A percentile compares a stretch with the other conserved stretches of the same genome.
Evolutionary conservation across 2,329 filamentous ascomycete genomes (phyloP).

Genomic region (Xylaria arbuscula): DNA sequence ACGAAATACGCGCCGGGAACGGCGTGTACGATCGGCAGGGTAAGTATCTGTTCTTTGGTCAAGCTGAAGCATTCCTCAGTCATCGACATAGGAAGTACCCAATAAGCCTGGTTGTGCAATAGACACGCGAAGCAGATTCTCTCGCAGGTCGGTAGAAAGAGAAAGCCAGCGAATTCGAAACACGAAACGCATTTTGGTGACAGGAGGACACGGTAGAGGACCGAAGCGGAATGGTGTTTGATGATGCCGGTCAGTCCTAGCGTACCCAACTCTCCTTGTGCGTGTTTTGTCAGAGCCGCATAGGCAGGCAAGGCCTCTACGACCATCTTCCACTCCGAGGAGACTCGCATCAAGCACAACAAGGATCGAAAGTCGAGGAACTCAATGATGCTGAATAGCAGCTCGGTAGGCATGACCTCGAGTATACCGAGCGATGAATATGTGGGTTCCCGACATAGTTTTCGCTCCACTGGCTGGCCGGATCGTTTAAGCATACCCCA

Average conservation of each 20-base stretch:
- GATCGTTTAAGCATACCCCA: slow-evolving; percentile 15
- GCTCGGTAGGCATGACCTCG: slow-evolving; percentile 45
- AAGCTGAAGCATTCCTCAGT: slow-evolving; percentile 34
- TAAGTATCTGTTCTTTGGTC: not conserved
- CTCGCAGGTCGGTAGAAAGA: slow-evolving; percentile 51
- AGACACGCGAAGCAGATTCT: slow-evolving; percentile 50
- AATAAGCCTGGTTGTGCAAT: slow-evolving; percentile 41
- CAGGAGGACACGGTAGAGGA: slow-evolving; percentile 42
- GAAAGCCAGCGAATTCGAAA: slow-evolving; percentile 46
- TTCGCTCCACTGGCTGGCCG: not conserved
- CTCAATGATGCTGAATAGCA: slow-evolving; percentile 43
- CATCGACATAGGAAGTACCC: slow-evolving; percentile 41
- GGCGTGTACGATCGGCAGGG: slow-evolving; percentile 21
- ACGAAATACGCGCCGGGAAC: slow-evolving; percentile 45
- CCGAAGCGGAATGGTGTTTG: slow-evolving; percentile 19
- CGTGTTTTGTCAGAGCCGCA: slow-evolving; percentile 57
- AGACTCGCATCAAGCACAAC: slow-evolving; percentile 46
- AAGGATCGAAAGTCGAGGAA: slow-evolving; percentile 39
- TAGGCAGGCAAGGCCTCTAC: slow-evolving; percentile 51
- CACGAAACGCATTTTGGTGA: slow-evolving; percentile 47
- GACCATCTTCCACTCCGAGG: slow-evolving; percentile 42
- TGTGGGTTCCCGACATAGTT: slow-evolving; percentile 14
- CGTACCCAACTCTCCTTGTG: slow-evolving; percentile 45
- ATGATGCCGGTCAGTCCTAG: slow-evolving; percentile 3
- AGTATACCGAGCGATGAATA: slow-evolving; percentile 45